Conservation (phyloP, 2,329 filamentous ascomycete species). For the Aspergillus sergii region DNA sequence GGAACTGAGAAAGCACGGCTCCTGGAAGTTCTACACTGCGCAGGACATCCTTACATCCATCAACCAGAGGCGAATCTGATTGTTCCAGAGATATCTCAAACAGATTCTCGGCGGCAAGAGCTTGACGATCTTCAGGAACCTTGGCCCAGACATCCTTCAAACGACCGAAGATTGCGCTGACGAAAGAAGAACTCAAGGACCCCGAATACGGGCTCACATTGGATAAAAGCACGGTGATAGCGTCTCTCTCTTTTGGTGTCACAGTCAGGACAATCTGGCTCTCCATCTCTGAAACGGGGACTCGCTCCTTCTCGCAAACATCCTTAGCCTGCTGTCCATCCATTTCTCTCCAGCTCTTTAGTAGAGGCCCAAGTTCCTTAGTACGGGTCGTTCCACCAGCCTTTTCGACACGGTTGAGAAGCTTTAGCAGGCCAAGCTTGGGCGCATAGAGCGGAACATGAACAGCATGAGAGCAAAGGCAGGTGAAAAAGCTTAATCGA, state of each 20-base stretch:
- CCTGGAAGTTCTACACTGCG: conserved; percentile 74
- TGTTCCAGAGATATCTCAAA: conserved; percentile 44
- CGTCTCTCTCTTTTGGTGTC: conserved; percentile 60
- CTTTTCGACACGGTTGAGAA: conserved; percentile 72
- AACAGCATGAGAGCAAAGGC: conserved; percentile 72
- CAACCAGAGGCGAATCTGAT: conserved; percentile 30
- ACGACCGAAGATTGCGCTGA: conserved; percentile 67
- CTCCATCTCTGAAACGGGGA: conserved; percentile 55
- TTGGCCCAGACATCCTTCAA: conserved; percentile 71
- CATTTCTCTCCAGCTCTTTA: conserved; percentile 69
- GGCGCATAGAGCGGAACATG: conserved; percentile 68
- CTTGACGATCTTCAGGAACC: conserved; percentile 41
- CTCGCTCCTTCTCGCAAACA: conserved; percentile 52
- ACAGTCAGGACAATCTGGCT: conserved; percentile 56
- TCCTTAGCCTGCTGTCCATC: conserved; percentile 53
- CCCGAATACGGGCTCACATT: conserved; percentile 51
- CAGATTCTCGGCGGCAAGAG: conserved; percentile 39
- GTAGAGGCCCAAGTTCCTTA: conserved; percentile 72
- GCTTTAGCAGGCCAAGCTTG: conserved; percentile 71
- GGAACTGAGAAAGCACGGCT: conserved; percentile 69
- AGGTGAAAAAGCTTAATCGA: conserved; percentile 68
- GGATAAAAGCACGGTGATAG: conserved; percentile 56
- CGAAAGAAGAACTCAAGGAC: conserved; percentile 56
- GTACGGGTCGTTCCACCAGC: conserved; percentile 72
- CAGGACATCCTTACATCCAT: conserved; percentile 64